Base-by-base conservation (phyloP, 1,284 basidiomycete genomes). In the Leccinum fallax region DNA sequence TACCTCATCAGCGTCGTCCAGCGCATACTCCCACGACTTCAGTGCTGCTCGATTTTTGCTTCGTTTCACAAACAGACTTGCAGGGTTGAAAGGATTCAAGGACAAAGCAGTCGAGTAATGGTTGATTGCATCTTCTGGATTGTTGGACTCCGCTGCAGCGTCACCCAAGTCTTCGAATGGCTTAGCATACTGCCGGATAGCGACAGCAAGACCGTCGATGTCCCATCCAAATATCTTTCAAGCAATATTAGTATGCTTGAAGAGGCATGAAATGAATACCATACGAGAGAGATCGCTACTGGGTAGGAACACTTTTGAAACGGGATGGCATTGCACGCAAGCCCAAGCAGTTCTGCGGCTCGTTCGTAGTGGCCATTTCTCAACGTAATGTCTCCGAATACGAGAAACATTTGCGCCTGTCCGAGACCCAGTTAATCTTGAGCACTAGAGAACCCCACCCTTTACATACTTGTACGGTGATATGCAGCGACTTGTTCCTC, bases 11-110 rank as follows among this genome's bases (percentile, higher is more conserved):
- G 61, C 61, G 4, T 62, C 61, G 13, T 32, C 21, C 16, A 62
- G 26, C 1, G 61, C 61, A 8, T 48, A 53, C 3, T n/a, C 16
- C 61, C 61, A 63, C 11, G 5, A 53, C 4, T 11, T 51, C 10
- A 48, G 1, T 3, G 9, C 21, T n/a, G 19, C 56, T 40, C 8
- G n/a, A 2, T 34, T 53, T 9, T 55, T 64, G 58, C 64, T 66
- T 24, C 64, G 57, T 11, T 68, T 64, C 2, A 56, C 38, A 9
- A 70, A 40, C 7, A 66, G 59, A n/a, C 30, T 3, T 48, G 28
- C 34, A 5, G 55, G 34, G 10, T 56, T 51, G 2, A 34, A 28
- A 5, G 63, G 53, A 52, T 52, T n/a, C 2, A 58, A 36, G 2
- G 55, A 43, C 30, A 65, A 43, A 10, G 57, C 63, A 6, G 43